Base-by-base conservation (phyloP, 768 basidiomycete species). In the Cubamyces sp. region DNA sequence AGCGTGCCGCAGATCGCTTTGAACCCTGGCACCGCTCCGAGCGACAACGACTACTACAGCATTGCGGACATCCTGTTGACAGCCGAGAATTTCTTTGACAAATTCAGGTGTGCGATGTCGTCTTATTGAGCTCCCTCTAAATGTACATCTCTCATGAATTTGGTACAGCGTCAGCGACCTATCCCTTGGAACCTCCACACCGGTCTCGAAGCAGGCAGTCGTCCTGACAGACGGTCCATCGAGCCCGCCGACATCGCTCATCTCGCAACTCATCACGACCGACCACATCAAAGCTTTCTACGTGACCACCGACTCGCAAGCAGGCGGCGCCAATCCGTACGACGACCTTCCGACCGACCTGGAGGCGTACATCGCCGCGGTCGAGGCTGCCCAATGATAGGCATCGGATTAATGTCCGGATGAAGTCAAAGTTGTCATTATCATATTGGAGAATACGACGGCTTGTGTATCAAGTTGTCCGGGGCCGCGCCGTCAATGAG, bases 141-240 rank as follows among this genome's bases (percentile, higher is more conserved):
- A 18, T 26, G 21, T 23, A 5, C 23, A 21, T 23, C 7, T 11
- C 26, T 43, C 52, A n/a, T 21, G n/a, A 16, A 25, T 26, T 1
- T 11, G 28, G 18, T 57, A 25, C 40, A 76, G 74, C 42, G 23
- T 64, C 11, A 68, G 73, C 4, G 55, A 62, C 15, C 60, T 76
- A 21, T 61, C 64, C 5, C 65, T 70, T 56, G 25, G 46, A 15
- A 19, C 54, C 25, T 41, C 52, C 14, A 61, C 64, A 6, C 70
- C 68, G 0, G 60, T 68, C 11, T 57, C 64, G 18, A 68, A 78
- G 57, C 75, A 78, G 56, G 67, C 71, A 15, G 71, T 75, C 16
- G 66, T 76, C n/a, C 63, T 78, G 18, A 73, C 75, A 28, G 71
- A 71, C 23, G 73, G 68, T 19, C 77, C 76, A 7, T 65, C 67